Conservation (phyloP, 306 rosid species). For the Trifolium fragiferum region DNA sequence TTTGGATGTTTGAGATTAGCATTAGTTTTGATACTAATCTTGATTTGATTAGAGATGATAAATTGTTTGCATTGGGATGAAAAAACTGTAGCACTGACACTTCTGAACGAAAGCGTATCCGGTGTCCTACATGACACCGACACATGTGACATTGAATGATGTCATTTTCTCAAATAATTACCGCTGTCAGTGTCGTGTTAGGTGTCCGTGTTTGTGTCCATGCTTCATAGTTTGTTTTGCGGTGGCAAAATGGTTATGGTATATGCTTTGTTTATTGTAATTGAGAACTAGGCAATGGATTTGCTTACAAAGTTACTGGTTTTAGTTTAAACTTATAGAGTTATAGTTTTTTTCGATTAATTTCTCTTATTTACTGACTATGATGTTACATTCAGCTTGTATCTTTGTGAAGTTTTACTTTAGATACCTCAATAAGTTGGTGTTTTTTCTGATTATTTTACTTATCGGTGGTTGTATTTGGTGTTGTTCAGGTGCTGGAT, state of each 20-base stretch:
- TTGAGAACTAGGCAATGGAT: conserved; percentile 18
- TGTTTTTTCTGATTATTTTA: conserved; percentile 23
- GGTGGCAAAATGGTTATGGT: neutral
- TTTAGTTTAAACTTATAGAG: conserved; percentile 1
- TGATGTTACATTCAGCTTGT: conserved; percentile 9
- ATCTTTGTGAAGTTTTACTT: conserved; percentile 12
- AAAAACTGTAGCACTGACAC: too few relatives aligned
- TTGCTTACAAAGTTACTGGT: conserved; percentile 14
- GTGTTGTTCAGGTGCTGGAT: conserved; percentile 77
- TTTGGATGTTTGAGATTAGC: conserved; percentile 7
- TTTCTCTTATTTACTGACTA: neutral
- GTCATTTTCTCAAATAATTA: too few relatives aligned
- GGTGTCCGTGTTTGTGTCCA: too few relatives aligned
- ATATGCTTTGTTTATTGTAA: conserved; percentile 10
- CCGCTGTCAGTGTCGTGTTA: too few relatives aligned
- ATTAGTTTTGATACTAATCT: neutral
- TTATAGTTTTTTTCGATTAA: neutral
- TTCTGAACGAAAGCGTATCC: too few relatives aligned
- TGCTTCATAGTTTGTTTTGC: neutral
- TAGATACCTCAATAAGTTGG: neutral
- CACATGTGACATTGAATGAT: too few relatives aligned
- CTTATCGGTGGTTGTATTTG: conserved; percentile 37
- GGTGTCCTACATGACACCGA: too few relatives aligned
- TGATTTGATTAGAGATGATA: neutral
- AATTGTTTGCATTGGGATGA: neutral